phyloP scores from a whole-genome alignment of 169 alveolate genomes.

The Fabrea salina region DNA sequence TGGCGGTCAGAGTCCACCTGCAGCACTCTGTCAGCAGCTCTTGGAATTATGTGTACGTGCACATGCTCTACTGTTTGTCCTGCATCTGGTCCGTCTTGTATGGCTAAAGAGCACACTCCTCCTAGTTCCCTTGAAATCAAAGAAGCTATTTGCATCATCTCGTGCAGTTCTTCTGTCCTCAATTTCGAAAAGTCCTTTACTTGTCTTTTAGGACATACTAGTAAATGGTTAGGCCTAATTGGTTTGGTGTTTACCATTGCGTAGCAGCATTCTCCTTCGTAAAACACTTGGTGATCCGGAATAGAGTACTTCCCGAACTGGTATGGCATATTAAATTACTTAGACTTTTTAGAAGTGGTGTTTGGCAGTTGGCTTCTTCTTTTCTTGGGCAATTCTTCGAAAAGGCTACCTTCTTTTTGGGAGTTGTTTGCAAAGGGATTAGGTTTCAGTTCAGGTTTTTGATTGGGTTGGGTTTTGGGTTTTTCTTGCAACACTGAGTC shows the following conservation, averaged over 20 bases:
- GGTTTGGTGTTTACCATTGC: constrained; percentile 25
- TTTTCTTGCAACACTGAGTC: no score
- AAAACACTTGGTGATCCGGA: not conserved
- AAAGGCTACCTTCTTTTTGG: no score
- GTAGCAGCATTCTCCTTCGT: not conserved
- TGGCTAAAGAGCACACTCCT: constrained; percentile 4
- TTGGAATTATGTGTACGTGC: constrained; percentile 87
- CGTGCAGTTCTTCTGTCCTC: not conserved
- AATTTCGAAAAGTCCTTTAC: not conserved
- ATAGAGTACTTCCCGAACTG: not conserved
- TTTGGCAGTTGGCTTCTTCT: no score
- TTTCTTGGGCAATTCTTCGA: no score
- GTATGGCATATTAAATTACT: no score
- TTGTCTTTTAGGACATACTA: not conserved
- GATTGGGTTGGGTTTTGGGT: no score
- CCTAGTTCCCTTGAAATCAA: not conserved
- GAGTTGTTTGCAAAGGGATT: no score
- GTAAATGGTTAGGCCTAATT: not conserved
- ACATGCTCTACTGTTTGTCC: constrained; percentile 91
- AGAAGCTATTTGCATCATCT: not conserved
- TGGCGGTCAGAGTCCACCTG: not conserved
- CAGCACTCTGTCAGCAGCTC: constrained; percentile 39
- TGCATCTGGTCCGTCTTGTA: constrained; percentile 88
- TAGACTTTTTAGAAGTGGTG: no score
- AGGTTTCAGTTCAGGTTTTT: no score